Percentiles rank a stretch among this genome's conserved stretches.
Conservation (phyloP, 2,329 filamentous ascomycete genomes). For the Colletotrichum gloeosporioides region DNA sequence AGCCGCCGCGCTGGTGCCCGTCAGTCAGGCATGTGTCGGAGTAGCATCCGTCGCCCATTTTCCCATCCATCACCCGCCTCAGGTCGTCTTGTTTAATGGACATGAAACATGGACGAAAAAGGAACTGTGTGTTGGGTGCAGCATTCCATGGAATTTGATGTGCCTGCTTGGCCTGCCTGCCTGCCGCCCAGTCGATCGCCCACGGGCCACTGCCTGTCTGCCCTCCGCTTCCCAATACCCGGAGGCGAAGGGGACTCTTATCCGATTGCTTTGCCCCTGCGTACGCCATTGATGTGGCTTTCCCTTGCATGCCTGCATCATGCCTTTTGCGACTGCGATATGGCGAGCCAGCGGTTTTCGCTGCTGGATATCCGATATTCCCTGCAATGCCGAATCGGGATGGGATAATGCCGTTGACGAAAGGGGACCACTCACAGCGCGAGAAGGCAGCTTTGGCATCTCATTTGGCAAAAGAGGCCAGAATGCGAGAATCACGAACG, state of each 20-base stretch:
- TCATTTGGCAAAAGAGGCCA: background rate
- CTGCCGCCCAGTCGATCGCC: background rate
- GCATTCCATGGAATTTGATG: background rate
- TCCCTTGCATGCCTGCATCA: background rate
- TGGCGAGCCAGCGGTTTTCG: background rate
- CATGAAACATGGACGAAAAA: conserved; percentile 2
- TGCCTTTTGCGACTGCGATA: background rate
- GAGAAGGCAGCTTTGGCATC: background rate
- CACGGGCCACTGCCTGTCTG: background rate
- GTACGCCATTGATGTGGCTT: background rate
- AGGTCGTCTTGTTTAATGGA: conserved; percentile 3
- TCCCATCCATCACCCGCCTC: background rate
- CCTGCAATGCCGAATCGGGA: background rate
- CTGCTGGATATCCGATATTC: background rate
- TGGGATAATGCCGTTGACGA: background rate
- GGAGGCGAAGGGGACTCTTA: background rate
- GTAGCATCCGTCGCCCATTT: background rate
- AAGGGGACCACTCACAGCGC: conserved; percentile 6
- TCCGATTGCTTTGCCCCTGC: background rate
- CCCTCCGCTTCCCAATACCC: background rate
- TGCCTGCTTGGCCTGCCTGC: background rate
- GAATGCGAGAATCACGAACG: background rate
- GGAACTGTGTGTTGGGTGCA: background rate
- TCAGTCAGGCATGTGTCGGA: background rate
- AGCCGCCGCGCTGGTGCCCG: background rate